Evolutionary conservation across 371 early-diverging fungal genomes (phyloP), one percentile per base, ranked within the genome.

Genomic region (Blakeslea trispora): DNA sequence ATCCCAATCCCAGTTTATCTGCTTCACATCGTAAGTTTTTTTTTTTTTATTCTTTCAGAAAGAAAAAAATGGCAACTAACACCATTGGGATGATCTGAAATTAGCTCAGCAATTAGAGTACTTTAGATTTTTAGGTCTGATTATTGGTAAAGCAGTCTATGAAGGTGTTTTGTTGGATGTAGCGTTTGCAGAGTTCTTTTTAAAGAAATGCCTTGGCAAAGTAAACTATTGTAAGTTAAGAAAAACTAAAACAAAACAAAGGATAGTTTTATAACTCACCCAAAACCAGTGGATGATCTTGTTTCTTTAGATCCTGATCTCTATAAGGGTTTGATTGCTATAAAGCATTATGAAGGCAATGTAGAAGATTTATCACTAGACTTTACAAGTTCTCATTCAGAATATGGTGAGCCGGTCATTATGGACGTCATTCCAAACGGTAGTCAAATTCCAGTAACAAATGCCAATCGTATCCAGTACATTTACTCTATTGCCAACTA

Each of bases 61-160:
- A n/a, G n/a, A n/a, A n/a, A n/a, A n/a, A n/a, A n/a, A n/a, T n/a
- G n/a, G n/a, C n/a, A n/a, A n/a, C n/a, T n/a, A n/a, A n/a, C n/a
- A n/a, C n/a, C n/a, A n/a, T n/a, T n/a, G n/a, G n/a, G n/a, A n/a
- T 23, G 14, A 17, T 40, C 17, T 37, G 41, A 13, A 13, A 58
- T 31, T 59, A 73, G 82, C 80, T 8, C 55, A 68, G 22, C 87
- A 89, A 52, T 69, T 95, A 40, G 76, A 81, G 10, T 83, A 87
- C 39, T 90, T 89, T 65, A 85, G 88, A 53, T 98, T 96, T 55
- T 63, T 97, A 9, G 98, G 98, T 2, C 81, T 92, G 1, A 90
- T 98, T 44, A 80, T 98, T 24, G 96, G 95, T 51, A 97, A 97
- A 71, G 97, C 96, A 0, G 70, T 98, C 21, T 94, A 94, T 54